Evolutionary conservation across 352 stramenopile species (phyloP).

Genomic region (Phytophthora europaea): DNA sequence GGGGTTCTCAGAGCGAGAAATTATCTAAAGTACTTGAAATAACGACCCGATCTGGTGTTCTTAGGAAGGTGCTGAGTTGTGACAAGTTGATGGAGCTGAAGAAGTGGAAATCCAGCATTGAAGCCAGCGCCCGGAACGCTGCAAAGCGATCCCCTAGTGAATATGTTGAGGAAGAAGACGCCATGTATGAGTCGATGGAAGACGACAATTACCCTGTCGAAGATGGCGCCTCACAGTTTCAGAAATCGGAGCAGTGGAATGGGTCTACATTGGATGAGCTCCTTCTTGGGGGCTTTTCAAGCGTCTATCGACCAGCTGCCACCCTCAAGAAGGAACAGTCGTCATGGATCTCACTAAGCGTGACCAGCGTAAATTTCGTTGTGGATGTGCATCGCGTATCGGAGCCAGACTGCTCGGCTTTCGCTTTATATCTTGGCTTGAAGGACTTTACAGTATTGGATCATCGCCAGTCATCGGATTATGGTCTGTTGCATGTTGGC

Average conservation of each 20-base stretch:
- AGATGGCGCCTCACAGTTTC: conserved; percentile 18
- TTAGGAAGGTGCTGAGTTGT: conserved; percentile 77
- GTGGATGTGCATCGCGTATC: conserved; percentile 78
- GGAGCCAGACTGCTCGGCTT: conserved; percentile 67
- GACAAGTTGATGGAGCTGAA: conserved; percentile 67
- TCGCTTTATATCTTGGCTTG: conserved; percentile 67
- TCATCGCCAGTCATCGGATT: conserved; percentile 76
- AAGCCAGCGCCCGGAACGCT: conserved; percentile 57
- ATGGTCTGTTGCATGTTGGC: conserved; percentile 82
- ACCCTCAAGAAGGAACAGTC: conserved; percentile 63
- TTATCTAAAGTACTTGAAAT: conserved; percentile 68
- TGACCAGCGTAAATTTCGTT: conserved; percentile 65
- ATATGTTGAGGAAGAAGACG: conserved; percentile 46
- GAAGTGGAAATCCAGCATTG: conserved; percentile 80
- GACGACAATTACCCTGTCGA: conserved; percentile 23
- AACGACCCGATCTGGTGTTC: conserved; percentile 48
- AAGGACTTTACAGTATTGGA: conserved; percentile 73
- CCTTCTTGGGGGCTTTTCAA: conserved; percentile 76
- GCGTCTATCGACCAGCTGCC: conserved; percentile 61
- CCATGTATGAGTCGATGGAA: conserved; percentile 37
- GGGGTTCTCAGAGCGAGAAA: conserved; percentile 37
- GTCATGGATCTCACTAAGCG: conserved; percentile 81
- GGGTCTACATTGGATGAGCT: conserved; percentile 58
- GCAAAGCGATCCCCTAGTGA: conserved; percentile 42
- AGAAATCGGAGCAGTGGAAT: conserved; percentile 29